Base-by-base conservation (phyloP, 371 early-diverging fungal species). In the Lichtheimia ornata region DNA sequence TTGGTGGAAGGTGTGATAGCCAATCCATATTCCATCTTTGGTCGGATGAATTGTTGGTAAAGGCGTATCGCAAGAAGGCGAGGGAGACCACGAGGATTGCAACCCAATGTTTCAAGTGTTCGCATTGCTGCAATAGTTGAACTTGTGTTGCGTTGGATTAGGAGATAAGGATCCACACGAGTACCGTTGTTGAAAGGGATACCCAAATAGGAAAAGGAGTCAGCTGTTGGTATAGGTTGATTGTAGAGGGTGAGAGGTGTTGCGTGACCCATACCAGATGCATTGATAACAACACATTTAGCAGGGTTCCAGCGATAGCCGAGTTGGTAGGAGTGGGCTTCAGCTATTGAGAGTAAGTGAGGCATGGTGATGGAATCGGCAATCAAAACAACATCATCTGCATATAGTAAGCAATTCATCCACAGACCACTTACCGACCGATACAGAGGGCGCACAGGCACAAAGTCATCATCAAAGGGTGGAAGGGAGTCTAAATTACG, bases 291-390 rank as follows among this genome's bases (percentile, higher is more conserved):
- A 1, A 50, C 25, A 13, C 61, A 68, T 58, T 68, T 68, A 24
- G 14, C 53, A 0, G 64, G 64, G 12, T 56, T 68, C 61, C 64
- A 64, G 4, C 41, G 61, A 25, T 68, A 68, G 1, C 65, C 64
- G 2, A 58, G 24, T 43, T 53, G 44, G 9, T 44, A 22, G 13
- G 52, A 44, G 51, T 69, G 64, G 1, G 20, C 24, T 43, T 61
- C 59, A 9, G 51, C 53, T 11, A 20, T 22, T 2, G 25, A 1
- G 0, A 61, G 45, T 30, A 66, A 42, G 2, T 9, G 20, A 0
- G 50, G 57, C 9, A 66, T 59, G 5, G 61, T 52, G 7, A 30
- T 40, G 14, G 45, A 4, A 0, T 49, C 40, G n/a, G 54, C 66
- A 0, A 66, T 57, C 1, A 65, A 4, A 14, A 56, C 65, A 4